These are phyloP conservation scores for Amanita pallidorosea DNA, from an alignment of 768 basidiomycete genomes.

Conservation along the genomic window DNA sequence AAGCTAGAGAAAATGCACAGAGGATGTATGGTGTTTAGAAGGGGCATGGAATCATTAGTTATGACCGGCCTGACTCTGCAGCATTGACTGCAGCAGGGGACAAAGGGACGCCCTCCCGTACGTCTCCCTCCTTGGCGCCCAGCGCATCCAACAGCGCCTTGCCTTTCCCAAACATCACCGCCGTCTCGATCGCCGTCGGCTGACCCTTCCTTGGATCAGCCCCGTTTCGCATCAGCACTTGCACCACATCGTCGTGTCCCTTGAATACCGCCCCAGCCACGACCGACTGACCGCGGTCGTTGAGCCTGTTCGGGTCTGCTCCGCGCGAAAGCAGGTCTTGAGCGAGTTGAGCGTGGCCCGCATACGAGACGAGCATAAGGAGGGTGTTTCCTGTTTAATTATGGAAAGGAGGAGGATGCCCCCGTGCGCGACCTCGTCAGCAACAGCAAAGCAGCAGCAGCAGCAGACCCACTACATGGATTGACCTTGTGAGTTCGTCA, in stretches of 20 bases:
- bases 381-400: constrained; percentile 62
- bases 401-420: not conserved
- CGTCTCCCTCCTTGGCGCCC: constrained; percentile 50
- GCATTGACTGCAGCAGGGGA: not conserved
- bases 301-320: constrained; percentile 58
- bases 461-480: too few relatives aligned
- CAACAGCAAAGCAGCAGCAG: not conserved
- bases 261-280: constrained; percentile 77
- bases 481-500: constrained; percentile 62
- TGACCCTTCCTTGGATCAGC: constrained; percentile 58
- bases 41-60: too few relatives aligned
- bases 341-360: constrained; percentile 48
- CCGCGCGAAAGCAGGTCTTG: constrained; percentile 41
- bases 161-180: constrained; percentile 54
- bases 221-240: constrained; percentile 37
- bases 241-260: constrained; percentile 50
- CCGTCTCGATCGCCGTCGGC: constrained; percentile 61
- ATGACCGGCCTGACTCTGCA: too few relatives aligned
- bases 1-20: constrained; percentile 54
- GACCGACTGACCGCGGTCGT: constrained; percentile 64
- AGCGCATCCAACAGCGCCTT: constrained; percentile 40
- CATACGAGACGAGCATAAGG: constrained; percentile 70
- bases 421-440: not conserved
- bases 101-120: constrained; percentile 23
- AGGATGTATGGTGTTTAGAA: constrained; percentile 44